phyloP scores from a whole-genome alignment of 75 land plant genomes.

The Larix kaempferi region DNA sequence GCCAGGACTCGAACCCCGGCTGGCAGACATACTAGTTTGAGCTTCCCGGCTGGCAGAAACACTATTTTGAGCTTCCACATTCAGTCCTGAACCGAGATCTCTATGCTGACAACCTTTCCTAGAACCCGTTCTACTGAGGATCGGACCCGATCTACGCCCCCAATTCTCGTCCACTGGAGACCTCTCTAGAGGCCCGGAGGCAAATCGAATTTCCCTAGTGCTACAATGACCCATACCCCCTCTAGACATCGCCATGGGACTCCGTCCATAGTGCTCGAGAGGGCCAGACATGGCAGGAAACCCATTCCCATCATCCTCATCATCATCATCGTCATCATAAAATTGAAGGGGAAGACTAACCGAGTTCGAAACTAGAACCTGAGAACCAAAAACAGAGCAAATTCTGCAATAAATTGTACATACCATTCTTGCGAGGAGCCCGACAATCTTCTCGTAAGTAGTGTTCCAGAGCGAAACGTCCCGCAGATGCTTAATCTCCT shows the following conservation, averaged over 20 bases:
- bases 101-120: slow-evolving; percentile 2
- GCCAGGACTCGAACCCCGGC: slow-evolving; percentile 7
- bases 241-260: slow-evolving; percentile 5
- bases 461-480: slow-evolving; percentile 58
- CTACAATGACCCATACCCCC: slow-evolving; percentile 19
- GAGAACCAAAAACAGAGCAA: slow-evolving; percentile 44
- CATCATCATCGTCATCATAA: slow-evolving; percentile 20
- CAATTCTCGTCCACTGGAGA: background rate
- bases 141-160: slow-evolving; percentile 2
- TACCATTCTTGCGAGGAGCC: slow-evolving; percentile 48
- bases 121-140: slow-evolving; percentile 3
- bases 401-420: slow-evolving; percentile 52
- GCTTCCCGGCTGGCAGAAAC: slow-evolving; percentile 1
- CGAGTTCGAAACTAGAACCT: slow-evolving; percentile 14
- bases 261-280: background rate
- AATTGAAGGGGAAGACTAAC: slow-evolving; percentile 10
- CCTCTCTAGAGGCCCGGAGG: slow-evolving; percentile 33
- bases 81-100: background rate
- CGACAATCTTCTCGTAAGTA: slow-evolving; percentile 48
- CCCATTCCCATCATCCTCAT: slow-evolving; percentile 26
- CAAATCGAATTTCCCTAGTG: slow-evolving; percentile 12
- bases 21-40: background rate
- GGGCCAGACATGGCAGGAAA: slow-evolving; percentile 23
- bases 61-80: too few species aligned
- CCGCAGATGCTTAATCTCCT: slow-evolving; percentile 46